These are phyloP conservation scores for Liriodendron chinense DNA, from an alignment of 164 flowering plant genomes.

Conservation along the genomic window DNA sequence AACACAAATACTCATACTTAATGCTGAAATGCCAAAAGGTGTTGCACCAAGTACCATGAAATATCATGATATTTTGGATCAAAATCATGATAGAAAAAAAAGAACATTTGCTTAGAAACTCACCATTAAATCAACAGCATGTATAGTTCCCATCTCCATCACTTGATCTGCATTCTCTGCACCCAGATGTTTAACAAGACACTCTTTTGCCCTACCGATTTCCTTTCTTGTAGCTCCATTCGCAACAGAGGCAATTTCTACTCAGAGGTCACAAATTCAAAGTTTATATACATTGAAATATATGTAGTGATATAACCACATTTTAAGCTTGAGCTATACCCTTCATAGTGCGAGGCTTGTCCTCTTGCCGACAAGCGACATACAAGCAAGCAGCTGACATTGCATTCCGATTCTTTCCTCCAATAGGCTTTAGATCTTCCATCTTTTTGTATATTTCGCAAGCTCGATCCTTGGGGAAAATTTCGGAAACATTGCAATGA, in stretches of 20 bases:
- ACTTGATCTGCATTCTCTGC: conserved; percentile 34
- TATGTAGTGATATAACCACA: conserved; percentile 17
- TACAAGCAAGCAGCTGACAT: conserved; percentile 69
- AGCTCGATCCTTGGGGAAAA: conserved; percentile 45
- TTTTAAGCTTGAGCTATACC: conserved; percentile 38
- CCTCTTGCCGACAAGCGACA: conserved; percentile 73
- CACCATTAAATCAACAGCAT: conserved; percentile 44
- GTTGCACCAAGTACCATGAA: not conserved
- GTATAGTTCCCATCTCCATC: conserved; percentile 45
- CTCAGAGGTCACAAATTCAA: conserved; percentile 17
- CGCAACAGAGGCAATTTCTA: conserved; percentile 43
- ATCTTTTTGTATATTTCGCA: conserved; percentile 74
- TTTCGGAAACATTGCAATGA: not conserved
- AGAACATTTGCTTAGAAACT: not conserved
- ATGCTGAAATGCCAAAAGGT: no score
- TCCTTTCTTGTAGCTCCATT: conserved; percentile 48
- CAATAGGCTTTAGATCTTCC: conserved; percentile 64
- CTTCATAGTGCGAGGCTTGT: conserved; percentile 75
- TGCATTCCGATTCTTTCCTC: conserved; percentile 73
- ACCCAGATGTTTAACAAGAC: conserved; percentile 37
- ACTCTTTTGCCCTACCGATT: conserved; percentile 37
- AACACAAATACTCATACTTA: no score
- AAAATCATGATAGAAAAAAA: not conserved
- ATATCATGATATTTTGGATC: not conserved
- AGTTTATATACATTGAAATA: conserved; percentile 10